These are phyloP conservation scores for Dendrobium officinale DNA, from an alignment of 106 monocot genomes.

Conservation along the genomic window DNA sequence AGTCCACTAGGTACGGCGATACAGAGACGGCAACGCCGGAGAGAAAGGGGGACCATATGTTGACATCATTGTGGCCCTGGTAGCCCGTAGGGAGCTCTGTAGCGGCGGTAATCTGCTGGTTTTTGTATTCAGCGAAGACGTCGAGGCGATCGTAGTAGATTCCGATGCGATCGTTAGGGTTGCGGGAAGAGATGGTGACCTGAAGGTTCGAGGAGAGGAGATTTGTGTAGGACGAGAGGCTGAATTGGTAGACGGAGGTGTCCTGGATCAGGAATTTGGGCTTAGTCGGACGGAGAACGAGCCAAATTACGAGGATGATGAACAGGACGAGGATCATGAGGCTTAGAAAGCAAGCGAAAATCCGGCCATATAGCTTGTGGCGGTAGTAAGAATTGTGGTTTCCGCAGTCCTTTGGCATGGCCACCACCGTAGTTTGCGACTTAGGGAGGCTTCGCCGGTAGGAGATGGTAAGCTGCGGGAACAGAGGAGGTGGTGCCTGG, in stretches of 20 bases:
- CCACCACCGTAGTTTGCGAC: too few species aligned
- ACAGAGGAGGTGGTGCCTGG: background rate
- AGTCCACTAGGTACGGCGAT: slow-evolving; percentile 8
- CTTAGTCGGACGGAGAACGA: slow-evolving; percentile 55
- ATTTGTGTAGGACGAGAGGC: slow-evolving; percentile 18
- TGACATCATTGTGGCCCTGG: slow-evolving; percentile 25
- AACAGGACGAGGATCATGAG: slow-evolving; percentile 39
- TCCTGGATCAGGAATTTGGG: slow-evolving; percentile 52
- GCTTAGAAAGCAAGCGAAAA: slow-evolving; percentile 15
- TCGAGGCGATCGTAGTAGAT: slow-evolving; percentile 50
- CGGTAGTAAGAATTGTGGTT: slow-evolving; percentile 8
- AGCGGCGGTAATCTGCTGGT: slow-evolving; percentile 40
- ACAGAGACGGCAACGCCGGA: slow-evolving; percentile 20
- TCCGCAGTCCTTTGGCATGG: slow-evolving; percentile 13
- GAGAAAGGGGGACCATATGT: slow-evolving; percentile 30
- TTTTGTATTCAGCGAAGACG: slow-evolving; percentile 44
- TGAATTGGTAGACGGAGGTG: slow-evolving; percentile 28
- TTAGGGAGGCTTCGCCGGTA: background rate
- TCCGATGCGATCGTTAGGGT: slow-evolving; percentile 53
- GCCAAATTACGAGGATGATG: slow-evolving; percentile 51
- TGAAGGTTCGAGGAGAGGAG: slow-evolving; percentile 23
- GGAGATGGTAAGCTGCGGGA: background rate
- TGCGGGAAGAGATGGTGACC: slow-evolving; percentile 38
- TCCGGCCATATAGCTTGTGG: slow-evolving; percentile 8
- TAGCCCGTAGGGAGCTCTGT: slow-evolving; percentile 13